Evolutionary conservation across 1,284 basidiomycete species (phyloP).

Genomic region (Tetrapyrgos nigripes): DNA sequence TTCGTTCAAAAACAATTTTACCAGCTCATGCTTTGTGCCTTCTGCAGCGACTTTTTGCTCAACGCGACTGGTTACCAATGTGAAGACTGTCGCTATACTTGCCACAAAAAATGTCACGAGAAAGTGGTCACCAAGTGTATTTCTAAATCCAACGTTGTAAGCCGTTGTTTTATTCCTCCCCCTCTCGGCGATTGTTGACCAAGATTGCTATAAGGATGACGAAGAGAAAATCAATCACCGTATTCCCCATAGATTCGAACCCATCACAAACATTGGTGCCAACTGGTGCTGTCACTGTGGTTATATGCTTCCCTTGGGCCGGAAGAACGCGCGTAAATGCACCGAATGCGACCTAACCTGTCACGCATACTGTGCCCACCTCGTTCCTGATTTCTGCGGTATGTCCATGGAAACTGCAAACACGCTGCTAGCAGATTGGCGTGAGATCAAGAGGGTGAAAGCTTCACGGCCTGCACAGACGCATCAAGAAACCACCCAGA

Average conservation of each 20-base stretch:
- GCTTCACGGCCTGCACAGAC: slow-evolving; percentile 37
- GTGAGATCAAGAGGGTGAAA: slow-evolving; percentile 74
- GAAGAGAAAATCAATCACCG: slow-evolving; percentile 99
- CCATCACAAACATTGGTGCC: slow-evolving; percentile 96
- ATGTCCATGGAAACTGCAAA: slow-evolving; percentile 99
- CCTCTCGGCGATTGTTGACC: neutral
- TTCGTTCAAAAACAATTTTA: slow-evolving; percentile 99
- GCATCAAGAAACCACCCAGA: neutral
- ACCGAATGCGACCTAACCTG: slow-evolving; percentile 96
- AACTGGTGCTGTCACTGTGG: slow-evolving; percentile 99
- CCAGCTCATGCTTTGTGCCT: slow-evolving; percentile 97
- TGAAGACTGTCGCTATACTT: slow-evolving; percentile 98
- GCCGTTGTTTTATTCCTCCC: slow-evolving; percentile 36
- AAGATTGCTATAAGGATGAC: slow-evolving; percentile 74
- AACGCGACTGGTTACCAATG: slow-evolving; percentile 98
- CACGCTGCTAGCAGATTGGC: slow-evolving; percentile 89
- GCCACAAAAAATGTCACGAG: slow-evolving; percentile 99
- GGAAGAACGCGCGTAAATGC: slow-evolving; percentile 96
- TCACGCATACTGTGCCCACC: slow-evolving; percentile 97
- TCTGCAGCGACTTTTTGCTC: slow-evolving; percentile 97
- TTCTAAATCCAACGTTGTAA: slow-evolving; percentile 91
- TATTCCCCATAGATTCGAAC: slow-evolving; percentile 98
- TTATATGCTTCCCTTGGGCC: slow-evolving; percentile 95
- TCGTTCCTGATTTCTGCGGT: slow-evolving; percentile 99
- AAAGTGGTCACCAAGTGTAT: slow-evolving; percentile 99